Percentiles rank a stretch among this genome's conserved stretches.
These are phyloP conservation scores for Pulicaria dysenterica DNA, from an alignment of 129 eudicot species.

Conservation along the genomic window DNA sequence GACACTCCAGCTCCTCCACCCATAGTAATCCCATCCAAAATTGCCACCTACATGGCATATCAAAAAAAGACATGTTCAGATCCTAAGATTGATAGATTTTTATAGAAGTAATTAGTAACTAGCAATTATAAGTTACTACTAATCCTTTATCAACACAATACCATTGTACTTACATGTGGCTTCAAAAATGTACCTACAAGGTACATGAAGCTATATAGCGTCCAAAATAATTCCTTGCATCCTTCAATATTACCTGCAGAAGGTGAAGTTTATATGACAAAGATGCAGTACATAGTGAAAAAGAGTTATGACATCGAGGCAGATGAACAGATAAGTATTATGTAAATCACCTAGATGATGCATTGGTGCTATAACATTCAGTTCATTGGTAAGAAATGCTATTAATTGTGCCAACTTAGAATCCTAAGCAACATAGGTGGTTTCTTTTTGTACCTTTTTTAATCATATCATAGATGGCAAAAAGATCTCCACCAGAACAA, in stretches of 20 bases:
- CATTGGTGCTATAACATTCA: background rate
- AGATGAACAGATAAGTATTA: background rate
- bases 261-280: slow-evolving; percentile 12
- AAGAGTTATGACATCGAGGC: no score
- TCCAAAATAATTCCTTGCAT: slow-evolving; percentile 76
- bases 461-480: slow-evolving; percentile 44
- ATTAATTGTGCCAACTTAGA: background rate
- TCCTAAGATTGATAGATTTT: background rate
- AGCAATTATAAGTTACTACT: background rate
- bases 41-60: slow-evolving; percentile 68
- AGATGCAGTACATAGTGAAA: background rate
- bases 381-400: background rate
- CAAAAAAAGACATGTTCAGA: no score
- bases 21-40: slow-evolving; percentile 87
- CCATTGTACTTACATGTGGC: slow-evolving; percentile 73
- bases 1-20: slow-evolving; percentile 96
- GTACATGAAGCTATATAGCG: slow-evolving; percentile 61
- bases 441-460: slow-evolving; percentile 44
- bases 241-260: slow-evolving; percentile 70
- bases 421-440: background rate
- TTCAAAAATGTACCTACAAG: slow-evolving; percentile 76
- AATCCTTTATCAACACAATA: background rate
- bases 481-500: slow-evolving; percentile 87
- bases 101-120: background rate
- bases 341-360: slow-evolving; percentile 1